phyloP scores from a whole-genome alignment of 1,284 basidiomycete species.

The Tremellales sp. region DNA sequence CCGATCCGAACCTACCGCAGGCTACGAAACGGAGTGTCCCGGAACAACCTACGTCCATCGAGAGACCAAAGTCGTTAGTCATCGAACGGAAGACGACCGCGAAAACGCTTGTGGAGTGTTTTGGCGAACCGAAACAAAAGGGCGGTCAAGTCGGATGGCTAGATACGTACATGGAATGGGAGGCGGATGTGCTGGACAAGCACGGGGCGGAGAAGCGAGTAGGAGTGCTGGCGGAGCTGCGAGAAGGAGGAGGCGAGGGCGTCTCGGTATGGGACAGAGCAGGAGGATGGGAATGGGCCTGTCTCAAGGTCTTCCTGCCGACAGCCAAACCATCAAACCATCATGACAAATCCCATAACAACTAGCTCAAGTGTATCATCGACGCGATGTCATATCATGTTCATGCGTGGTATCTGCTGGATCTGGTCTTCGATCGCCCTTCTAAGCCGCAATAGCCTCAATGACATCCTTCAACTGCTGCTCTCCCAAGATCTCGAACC shows the following conservation, averaged over 20 bases:
- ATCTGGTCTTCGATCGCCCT: no score
- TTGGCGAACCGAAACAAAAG: conserved; percentile 81
- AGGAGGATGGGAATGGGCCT: conserved; percentile 1
- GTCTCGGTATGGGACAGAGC: not conserved
- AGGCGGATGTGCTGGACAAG: conserved; percentile 63
- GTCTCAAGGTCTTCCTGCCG: not conserved
- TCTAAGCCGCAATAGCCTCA: conserved; percentile 50
- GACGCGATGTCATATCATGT: conserved; percentile 1
- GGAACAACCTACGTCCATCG: conserved; percentile 7
- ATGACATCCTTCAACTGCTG: conserved; percentile 72
- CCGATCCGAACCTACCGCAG: not conserved
- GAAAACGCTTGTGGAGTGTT: conserved; percentile 63
- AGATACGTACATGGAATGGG: conserved; percentile 62
- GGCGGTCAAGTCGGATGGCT: conserved; percentile 82
- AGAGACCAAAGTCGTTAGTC: conserved; percentile 50
- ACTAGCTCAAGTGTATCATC: not conserved
- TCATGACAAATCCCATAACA: no score
- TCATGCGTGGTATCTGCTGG: conserved; percentile 24
- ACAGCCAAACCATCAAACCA: not conserved
- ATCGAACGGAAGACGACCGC: conserved; percentile 60
- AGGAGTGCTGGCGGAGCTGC: conserved; percentile 76
- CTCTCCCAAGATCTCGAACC: conserved; percentile 80
- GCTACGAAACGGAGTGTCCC: conserved; percentile 10
- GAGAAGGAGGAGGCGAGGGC: not conserved
- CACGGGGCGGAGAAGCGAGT: conserved; percentile 50